Percentiles rank a stretch among this genome's conserved stretches.
phyloP scores from a whole-genome alignment of 257 asterid genomes.

The Rauvolfia tetraphylla region DNA sequence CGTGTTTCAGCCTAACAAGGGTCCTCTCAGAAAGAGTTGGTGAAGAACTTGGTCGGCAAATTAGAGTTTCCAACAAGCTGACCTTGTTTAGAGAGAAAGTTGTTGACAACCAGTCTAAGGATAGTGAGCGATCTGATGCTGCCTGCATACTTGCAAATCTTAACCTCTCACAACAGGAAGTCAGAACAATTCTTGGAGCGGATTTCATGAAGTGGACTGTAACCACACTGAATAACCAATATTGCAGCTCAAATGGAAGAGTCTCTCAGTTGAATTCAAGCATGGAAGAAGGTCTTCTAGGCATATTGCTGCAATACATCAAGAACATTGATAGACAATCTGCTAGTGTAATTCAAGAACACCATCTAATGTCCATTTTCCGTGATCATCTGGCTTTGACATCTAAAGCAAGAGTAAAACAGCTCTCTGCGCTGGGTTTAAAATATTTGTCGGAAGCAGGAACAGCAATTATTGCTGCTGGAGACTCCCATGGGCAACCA shows the following conservation, averaged over 20 bases:
- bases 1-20: constrained; percentile 25
- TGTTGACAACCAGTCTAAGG: constrained; percentile 17
- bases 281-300: constrained; percentile 33
- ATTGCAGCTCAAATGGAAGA: background rate
- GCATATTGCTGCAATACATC: constrained; percentile 20
- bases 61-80: constrained; percentile 19
- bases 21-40: constrained; percentile 20
- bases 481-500: constrained; percentile 1
- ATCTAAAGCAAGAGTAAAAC: constrained; percentile 23
- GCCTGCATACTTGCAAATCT: constrained; percentile 29
- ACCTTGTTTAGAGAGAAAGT: constrained; percentile 20
- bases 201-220: constrained; percentile 23
- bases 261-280: background rate
- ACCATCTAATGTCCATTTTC: constrained; percentile 19
- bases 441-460: constrained; percentile 20
- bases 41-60: constrained; percentile 18
- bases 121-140: constrained; percentile 21
- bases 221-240: constrained; percentile 13
- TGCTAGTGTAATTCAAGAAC: constrained; percentile 4
- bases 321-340: constrained; percentile 15
- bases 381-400: constrained; percentile 11
- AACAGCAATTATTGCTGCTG: constrained; percentile 6
- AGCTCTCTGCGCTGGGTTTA: constrained; percentile 23
- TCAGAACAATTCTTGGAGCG: constrained; percentile 14
- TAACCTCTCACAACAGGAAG: constrained; percentile 18